A percentile compares a stretch with the other conserved stretches of the same genome.
phyloP scores from a whole-genome alignment of 2,329 filamentous ascomycete genomes.

The Penicillium polonicum region DNA sequence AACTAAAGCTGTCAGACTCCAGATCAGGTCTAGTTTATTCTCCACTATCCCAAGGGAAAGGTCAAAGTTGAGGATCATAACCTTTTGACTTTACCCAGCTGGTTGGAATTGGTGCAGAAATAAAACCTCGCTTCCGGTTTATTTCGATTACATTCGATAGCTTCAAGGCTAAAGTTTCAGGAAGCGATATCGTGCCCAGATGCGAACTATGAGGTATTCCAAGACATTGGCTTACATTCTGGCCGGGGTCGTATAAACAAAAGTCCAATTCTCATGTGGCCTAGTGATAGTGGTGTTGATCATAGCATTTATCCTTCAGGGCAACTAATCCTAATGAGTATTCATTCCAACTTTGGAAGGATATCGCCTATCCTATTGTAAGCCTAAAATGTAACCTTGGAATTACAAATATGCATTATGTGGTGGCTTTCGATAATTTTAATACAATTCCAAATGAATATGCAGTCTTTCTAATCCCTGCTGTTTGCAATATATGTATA shows the following conservation, averaged over 20 bases:
- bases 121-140: not conserved
- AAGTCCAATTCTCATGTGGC: not conserved
- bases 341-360: not conserved
- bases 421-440: constrained; percentile 12
- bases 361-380: not conserved
- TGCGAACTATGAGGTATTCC: not conserved
- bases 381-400: not conserved
- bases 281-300: constrained; percentile 12
- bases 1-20: constrained; percentile 24
- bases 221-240: not conserved
- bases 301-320: not conserved
- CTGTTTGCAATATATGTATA: not conserved
- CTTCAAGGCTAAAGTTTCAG: constrained; percentile 10
- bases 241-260: not conserved
- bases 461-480: not conserved
- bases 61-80: constrained; percentile 22
- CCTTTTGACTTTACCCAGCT: not conserved
- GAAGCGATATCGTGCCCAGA: constrained; percentile 2
- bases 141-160: not conserved
- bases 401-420: constrained; percentile 2
- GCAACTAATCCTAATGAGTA: constrained; percentile 10
- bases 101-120: not conserved
- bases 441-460: constrained; percentile 4
- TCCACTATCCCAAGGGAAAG: constrained; percentile 14
- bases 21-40: not conserved